Base-by-base conservation (phyloP, 2,329 filamentous ascomycete genomes). In the Stachybotrys chlorohalonatus region DNA sequence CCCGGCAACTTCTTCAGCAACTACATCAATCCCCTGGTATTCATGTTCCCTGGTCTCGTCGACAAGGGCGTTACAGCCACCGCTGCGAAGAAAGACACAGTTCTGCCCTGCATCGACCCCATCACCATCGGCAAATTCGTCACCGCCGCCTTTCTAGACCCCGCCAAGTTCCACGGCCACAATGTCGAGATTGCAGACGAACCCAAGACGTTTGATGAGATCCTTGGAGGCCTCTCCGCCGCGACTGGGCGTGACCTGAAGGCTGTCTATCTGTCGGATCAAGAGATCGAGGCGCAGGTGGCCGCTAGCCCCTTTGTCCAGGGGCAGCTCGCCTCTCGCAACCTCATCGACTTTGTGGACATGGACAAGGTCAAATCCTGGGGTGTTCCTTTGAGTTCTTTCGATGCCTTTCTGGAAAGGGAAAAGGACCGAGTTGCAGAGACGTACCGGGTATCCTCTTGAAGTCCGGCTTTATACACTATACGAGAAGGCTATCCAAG, bases 1-100 rank as follows among this genome's bases (percentile, higher is more conserved):
- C 76, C 76, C 0, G 75, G 73, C 1, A 73, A 70, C 59, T 81
- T 82, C 67, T 77, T 79, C 73, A 68, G 70, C 17, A 82, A 82
- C 59, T 75, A 74, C 56, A 51, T 80, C 5, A 55, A 64, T 5
- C 77, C 77, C 3, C 64, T 72, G 11, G 70, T 72, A 1, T 53
- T 52, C 8, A 67, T 73, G 64, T 77, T 73, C 55, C 66, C 69
- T 0, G 71, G 68, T 0, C 63, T 79, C 7, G 60, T 65, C 1
- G 66, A 69, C 6, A 64, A 65, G 3, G 73, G 73, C 0, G 62
- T 68, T 24, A 74, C 73, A 57, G 63, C 62, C 0, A 71, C 69
- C 1, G 70, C 73, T 0, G 59, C 74, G 24, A 59, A 58, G 0
- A 60, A 64, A 0, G 67, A 70, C n/a, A 71, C 68, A 0, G 11